Conservation (phyloP, 768 basidiomycete species). For the Leccinum fibrillosum region DNA sequence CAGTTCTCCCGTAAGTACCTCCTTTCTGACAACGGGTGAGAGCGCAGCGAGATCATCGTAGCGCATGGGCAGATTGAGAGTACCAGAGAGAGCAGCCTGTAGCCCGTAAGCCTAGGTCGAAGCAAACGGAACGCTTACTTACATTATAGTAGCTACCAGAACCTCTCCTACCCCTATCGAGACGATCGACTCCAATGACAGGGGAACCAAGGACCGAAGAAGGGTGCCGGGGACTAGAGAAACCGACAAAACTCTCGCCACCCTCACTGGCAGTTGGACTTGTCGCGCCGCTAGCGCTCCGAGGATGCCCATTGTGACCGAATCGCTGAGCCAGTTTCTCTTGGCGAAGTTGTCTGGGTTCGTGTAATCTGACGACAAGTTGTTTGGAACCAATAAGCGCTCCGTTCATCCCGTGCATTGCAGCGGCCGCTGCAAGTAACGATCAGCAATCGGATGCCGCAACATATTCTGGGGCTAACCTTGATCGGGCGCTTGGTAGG, state of each 20-base stretch:
- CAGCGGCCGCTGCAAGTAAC: conserved; percentile 53
- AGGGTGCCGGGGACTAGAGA: conserved; percentile 67
- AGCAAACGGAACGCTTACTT: conserved; percentile 17
- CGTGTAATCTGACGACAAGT: conserved; percentile 83
- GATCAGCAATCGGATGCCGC: neutral
- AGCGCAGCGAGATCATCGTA: conserved; percentile 80
- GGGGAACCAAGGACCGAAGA: conserved; percentile 55
- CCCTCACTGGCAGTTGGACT: conserved; percentile 82
- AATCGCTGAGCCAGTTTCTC: conserved; percentile 87
- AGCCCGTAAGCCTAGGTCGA: conserved; percentile 1
- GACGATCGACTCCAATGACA: conserved; percentile 50
- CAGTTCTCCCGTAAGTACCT: conserved; percentile 81
- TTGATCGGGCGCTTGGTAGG: conserved; percentile 79
- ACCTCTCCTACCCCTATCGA: conserved; percentile 67
- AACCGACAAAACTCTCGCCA: conserved; percentile 71
- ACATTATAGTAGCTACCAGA: conserved; percentile 89
- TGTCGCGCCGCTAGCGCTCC: conserved; percentile 78
- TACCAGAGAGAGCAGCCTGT: conserved; percentile 79
- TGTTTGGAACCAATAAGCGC: conserved; percentile 66
- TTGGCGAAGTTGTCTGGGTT: conserved; percentile 88
- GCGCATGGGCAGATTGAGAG: conserved; percentile 78
- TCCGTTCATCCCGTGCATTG: conserved; percentile 83
- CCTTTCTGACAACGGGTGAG: conserved; percentile 84
- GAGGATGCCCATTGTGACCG: conserved; percentile 74
- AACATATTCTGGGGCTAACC: conserved; percentile 39